Evolutionary conservation across 306 rosid species (phyloP), one percentile per base, ranked within the genome.

Genomic region (Vicia sativa): DNA sequence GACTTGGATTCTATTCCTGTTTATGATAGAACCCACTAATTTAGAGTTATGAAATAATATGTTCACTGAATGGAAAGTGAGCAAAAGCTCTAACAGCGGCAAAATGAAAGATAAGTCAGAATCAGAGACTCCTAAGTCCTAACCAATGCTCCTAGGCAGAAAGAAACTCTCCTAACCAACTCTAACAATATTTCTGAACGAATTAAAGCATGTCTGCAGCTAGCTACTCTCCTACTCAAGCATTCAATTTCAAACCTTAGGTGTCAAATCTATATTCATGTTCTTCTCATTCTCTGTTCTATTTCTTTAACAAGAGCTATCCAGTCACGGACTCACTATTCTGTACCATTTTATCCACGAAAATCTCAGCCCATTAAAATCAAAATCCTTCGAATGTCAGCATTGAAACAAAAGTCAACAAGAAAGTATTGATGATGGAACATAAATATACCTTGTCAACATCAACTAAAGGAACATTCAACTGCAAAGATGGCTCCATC

Each of bases 381-480:
- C 41, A 66, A 37, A 37, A 48, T 21, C 58, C 41, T 49, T 57
- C 10, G 26, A 16, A n/a, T 48, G 9, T 34, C 41, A 37, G 38
- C 39, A 52, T 42, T 10, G 65, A 41, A 65, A 60, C 62, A 62
- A 41, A 38, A 26, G 49, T 43, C 43, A 35, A 23, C 68, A 29
- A 46, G 62, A 53, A 67, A 31, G 15, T 65, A 69, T 34, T 34
- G 60, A 46, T 52, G 70, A 29, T 18, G 43, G 62, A 29, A 53
- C 55, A 71, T 46, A 52, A 60, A 48, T 14, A 75, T 81, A 93
- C 98, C 97, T 93, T 93, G 71, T 93, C 97, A 62, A 88, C 92
- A 68, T 93, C 98, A 80, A 86, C 91, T 61, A 93, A 84, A 25
- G 98, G 97, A 81, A 93, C 97, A 77, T 88, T 60, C 45, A 79